Evolutionary conservation across 2,329 filamentous ascomycete genomes (phyloP), one percentile per base, ranked within the genome.

Genomic region (Ambrosiella beaveri): DNA sequence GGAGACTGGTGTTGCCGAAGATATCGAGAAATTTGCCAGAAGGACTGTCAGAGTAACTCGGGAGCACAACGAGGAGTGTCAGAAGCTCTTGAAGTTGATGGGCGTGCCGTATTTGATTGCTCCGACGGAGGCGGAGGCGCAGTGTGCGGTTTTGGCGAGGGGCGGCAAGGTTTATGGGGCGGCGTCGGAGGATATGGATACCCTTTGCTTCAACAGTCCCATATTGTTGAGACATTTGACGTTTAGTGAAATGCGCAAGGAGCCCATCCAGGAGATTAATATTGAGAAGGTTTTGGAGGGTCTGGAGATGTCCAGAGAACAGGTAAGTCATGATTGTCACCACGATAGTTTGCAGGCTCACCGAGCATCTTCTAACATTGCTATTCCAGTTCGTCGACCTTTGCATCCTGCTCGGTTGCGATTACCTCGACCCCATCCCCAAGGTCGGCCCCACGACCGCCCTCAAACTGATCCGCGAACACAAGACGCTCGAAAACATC

Each of bases 181-280:
- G 17, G 93, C 93, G 2, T 95, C 87, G 63, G 93, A 98, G 72
- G 93, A 98, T 71, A 98, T 98, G 93, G 93, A 98, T 68, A 98
- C 93, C 0, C 74, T 98, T 58, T 97, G 91, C 66, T 98, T 98
- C 70, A 83, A 96, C 66, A 79, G 90, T 56, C 93, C 93, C 0
- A 90, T 98, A 60, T 74, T 98, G 52, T 74, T 98, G 63, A 80
- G 93, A 54, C 90, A 98, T 71, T 78, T 98, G 62, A 98, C 93
- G 1, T 97, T 96, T 70, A 94, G 88, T 67, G 93, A 98, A 74
- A 89, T 95, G 73, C 80, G 91, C 63, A 98, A 98, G 71, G 90
- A 97, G 69, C 93, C 93, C 0, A 96, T 98, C 64, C 90, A 94
- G 66, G 93, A 98, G 70, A 95, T 98, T 55, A 84, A 88, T 65